Evolutionary conservation across 169 alveolate species (phyloP), one percentile per base, ranked within the genome.

Genomic region (Hepatocystis sp.): DNA sequence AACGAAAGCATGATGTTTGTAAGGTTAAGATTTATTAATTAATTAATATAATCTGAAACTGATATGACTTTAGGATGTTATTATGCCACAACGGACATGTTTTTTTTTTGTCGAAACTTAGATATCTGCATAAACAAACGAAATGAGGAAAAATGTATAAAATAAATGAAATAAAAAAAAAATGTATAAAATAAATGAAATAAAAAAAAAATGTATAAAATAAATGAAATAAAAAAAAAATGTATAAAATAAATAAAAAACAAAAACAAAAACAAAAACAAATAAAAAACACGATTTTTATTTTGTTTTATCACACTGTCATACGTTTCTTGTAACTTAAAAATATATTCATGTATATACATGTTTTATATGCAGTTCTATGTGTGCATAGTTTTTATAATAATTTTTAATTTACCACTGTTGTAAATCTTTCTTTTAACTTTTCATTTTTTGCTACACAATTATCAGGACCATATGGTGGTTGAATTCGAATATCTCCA

Each of bases 361-460:
- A n/a, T n/a, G n/a, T n/a, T n/a, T n/a, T n/a, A n/a, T n/a, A n/a
- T n/a, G n/a, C n/a, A n/a, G n/a, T n/a, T n/a, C n/a, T n/a, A n/a
- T n/a, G n/a, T n/a, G n/a, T n/a, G n/a, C n/a, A n/a, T n/a, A n/a
- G n/a, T n/a, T n/a, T n/a, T n/a, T n/a, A n/a, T n/a, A n/a, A n/a
- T n/a, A n/a, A n/a, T n/a, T n/a, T n/a, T n/a, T n/a, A n/a, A n/a
- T n/a, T n/a, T 71, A 71, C 86, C 86, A 71, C 86, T 11, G 71
- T 71, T 2, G 71, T 4, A 23, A 71, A 71, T 28, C 86, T 55
- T 8, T 71, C 76, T 34, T 58, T 71, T 19, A 71, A 49, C 4
- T 71, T 71, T 19, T 71, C 86, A 55, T 49, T 71, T 34, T 71
- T 71, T n/a, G 86, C 86, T 44, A 42, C 47, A 34, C 86, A 71